These are phyloP conservation scores for Globisporangium recalcitrans DNA, from an alignment of 352 stramenopile genomes.

Conservation along the genomic window DNA sequence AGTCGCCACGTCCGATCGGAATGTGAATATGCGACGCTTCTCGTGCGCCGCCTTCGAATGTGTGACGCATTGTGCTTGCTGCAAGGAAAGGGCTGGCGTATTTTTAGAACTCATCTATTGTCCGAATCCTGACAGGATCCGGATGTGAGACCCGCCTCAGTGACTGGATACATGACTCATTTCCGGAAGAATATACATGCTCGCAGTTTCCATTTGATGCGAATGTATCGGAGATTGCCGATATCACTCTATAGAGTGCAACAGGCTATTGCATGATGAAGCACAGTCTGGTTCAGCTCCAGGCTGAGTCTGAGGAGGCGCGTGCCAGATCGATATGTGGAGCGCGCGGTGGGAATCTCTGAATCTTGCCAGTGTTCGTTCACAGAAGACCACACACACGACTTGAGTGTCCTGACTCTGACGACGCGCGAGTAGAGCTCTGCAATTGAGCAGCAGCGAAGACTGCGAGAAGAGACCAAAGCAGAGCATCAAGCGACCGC, in stretches of 20 bases:
- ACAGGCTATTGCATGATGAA: not conserved
- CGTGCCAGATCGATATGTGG: not conserved
- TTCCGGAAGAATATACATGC: not conserved
- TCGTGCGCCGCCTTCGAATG: not conserved
- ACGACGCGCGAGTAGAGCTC: slow-evolving; percentile 1
- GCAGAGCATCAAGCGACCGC: not conserved
- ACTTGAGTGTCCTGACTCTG: not conserved
- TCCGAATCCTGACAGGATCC: not conserved
- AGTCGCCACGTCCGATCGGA: not conserved
- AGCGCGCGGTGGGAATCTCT: not conserved
- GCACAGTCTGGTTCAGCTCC: not conserved
- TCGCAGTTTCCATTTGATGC: not conserved
- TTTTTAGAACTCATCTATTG: not conserved
- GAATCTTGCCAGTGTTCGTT: slow-evolving; percentile 5
- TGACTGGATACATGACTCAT: not conserved
- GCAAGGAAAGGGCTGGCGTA: not conserved
- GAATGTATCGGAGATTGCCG: not conserved
- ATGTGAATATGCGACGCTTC: slow-evolving; percentile 9
- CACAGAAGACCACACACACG: not conserved
- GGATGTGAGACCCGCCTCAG: not conserved
- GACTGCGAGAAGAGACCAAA: not conserved
- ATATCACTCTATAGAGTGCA: not conserved
- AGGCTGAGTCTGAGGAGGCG: not conserved
- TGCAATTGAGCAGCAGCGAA: not conserved
- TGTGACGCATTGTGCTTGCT: not conserved